These are phyloP conservation scores for Carex cristatella DNA, from an alignment of 176 grass and related monocot species.

Conservation along the genomic window DNA sequence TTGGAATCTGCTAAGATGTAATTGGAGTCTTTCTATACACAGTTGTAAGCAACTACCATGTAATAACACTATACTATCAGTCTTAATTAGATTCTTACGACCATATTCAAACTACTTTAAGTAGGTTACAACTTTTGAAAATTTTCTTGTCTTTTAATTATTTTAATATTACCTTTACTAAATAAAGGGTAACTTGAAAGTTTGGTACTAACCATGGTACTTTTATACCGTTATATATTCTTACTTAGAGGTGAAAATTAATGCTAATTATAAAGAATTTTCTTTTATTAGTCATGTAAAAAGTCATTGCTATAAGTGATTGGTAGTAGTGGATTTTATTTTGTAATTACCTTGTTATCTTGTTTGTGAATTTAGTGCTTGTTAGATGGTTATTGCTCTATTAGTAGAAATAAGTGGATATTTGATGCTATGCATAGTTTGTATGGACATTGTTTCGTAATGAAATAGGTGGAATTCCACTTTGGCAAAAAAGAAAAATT, in stretches of 20 bases:
- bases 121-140: not conserved
- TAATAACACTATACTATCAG: not conserved
- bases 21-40: not conserved
- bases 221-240: not conserved
- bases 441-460: no score
- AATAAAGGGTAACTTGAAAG: not conserved
- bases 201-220: not conserved
- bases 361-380: no score
- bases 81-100: conserved; percentile 11
- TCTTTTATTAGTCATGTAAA: not conserved
- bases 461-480: no score
- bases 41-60: conserved; percentile 4
- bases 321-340: no score
- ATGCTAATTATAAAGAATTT: not conserved
- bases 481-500: not conserved
- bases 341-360: no score
- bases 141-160: not conserved
- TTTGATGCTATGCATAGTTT: no score
- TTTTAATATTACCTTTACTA: not conserved
- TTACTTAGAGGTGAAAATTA: not conserved
- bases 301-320: not conserved
- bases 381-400: no score
- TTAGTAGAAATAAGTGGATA: no score
- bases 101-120: conserved; percentile 14
- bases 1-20: not conserved